Base-by-base conservation (phyloP, 192 early-diverging fungal genomes). In the Backusella mclennaniae region DNA sequence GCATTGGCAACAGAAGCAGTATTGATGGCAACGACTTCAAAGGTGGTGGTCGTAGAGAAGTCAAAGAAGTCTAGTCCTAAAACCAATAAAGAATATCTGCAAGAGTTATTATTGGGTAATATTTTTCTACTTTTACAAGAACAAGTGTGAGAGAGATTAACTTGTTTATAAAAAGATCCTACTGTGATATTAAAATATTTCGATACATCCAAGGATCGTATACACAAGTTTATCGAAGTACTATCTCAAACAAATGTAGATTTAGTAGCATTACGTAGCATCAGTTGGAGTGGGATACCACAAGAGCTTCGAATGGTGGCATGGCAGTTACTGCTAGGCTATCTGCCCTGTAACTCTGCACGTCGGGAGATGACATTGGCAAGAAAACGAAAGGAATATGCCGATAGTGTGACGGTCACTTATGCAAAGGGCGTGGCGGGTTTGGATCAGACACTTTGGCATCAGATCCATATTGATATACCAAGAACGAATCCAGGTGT, bases 401-500 rank as follows among this genome's bases (percentile, higher is more conserved):
- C 85, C 21, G 98, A 99, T 77, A 93, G 91, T 76, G 89, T 94
- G 0, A 79, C 83, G 4, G 94, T 94, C 82, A 90, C 95, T n/a
- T 97, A 95, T 85, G 84, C 91, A 35, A 85, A 87, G 63, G 96
- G 95, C 0, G 91, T 90, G 33, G 90, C 87, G 14, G 88, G 90
- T 1, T 84, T 98, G 67, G 97, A 99, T 79, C 92, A 93, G 71
- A 84, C 86, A 19, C 88, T 99, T 53, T 93, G 92, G 90, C 98
- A 98, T 87, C 98, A 98, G 90, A 96, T 98, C 73, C 93, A 93
- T 75, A 98, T 99, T 69, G 98, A 99, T 85, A 92, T 99, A 36
- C 92, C 94, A 14, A 86, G 98, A 59, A 98, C 98, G 0, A 91
- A 93, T 70, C 93, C 97, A 0, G 91, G 87, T n/a, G 94, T 94